phyloP scores from a whole-genome alignment of 257 asterid genomes.

The Nemophila menziesii region DNA sequence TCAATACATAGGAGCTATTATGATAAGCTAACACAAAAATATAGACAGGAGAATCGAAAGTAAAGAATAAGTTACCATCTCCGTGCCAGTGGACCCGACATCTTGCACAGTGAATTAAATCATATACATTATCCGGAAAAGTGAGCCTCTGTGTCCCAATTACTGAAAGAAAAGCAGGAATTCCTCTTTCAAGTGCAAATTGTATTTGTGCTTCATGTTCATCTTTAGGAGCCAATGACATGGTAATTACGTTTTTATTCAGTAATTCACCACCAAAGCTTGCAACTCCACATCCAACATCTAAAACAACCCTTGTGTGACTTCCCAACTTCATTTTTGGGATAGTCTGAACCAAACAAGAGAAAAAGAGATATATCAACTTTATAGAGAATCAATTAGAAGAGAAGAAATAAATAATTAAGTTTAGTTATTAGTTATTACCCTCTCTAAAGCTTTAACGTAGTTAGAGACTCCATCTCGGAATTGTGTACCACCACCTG shows the following conservation, averaged over 20 bases:
- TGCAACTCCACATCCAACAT: slow-evolving; percentile 99
- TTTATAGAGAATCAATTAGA: background rate
- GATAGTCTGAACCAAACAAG: slow-evolving; percentile 29
- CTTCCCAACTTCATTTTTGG: slow-evolving; percentile 73
- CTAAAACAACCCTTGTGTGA: slow-evolving; percentile 72
- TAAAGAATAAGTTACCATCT: slow-evolving; percentile 41
- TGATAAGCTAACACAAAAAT: slow-evolving; percentile 6
- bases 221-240: slow-evolving; percentile 97
- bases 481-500: slow-evolving; percentile 98
- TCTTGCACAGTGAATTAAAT: slow-evolving; percentile 90
- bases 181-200: slow-evolving; percentile 94
- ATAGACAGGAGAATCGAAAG: slow-evolving; percentile 5
- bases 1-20: slow-evolving; percentile 9
- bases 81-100: slow-evolving; percentile 98
- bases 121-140: slow-evolving; percentile 73
- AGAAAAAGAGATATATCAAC: slow-evolving; percentile 3
- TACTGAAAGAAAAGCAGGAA: slow-evolving; percentile 81
- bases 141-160: slow-evolving; percentile 75
- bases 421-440: background rate
- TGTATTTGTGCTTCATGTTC: slow-evolving; percentile 99
- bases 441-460: slow-evolving; percentile 53
- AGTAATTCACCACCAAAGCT: slow-evolving; percentile 91
- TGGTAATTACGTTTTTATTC: slow-evolving; percentile 62
- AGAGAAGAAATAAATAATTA: background rate
- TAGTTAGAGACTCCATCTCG: slow-evolving; percentile 61